Conservation (phyloP, 768 basidiomycete genomes). For the Phylloporus sp. region DNA sequence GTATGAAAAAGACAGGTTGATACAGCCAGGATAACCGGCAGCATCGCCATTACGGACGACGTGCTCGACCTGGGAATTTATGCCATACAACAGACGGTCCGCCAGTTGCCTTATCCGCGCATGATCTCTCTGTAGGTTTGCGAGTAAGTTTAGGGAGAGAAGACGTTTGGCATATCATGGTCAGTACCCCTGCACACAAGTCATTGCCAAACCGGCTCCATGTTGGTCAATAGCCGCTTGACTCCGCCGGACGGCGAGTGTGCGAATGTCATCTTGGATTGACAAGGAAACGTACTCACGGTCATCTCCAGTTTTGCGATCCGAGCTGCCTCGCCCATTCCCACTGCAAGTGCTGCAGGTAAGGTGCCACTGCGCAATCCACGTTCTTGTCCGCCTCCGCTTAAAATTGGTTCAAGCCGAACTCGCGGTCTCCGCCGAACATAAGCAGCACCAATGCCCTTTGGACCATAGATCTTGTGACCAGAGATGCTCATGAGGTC, state of each 20-base stretch:
- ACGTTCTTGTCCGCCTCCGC: slow-evolving; percentile 95
- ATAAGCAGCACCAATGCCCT: slow-evolving; percentile 92
- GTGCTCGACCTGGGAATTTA: slow-evolving; percentile 80
- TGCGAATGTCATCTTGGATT: slow-evolving; percentile 45
- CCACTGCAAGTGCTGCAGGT: slow-evolving; percentile 81
- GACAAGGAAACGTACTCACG: slow-evolving; percentile 50
- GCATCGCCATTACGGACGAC: slow-evolving; percentile 93
- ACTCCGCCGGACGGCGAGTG: slow-evolving; percentile 33
- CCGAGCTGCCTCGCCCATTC: slow-evolving; percentile 90
- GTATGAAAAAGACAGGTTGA: slow-evolving; percentile 93
- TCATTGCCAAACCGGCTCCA: slow-evolving; percentile 57
- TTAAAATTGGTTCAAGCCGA: slow-evolving; percentile 89
- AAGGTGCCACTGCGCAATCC: slow-evolving; percentile 94
- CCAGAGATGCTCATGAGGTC: slow-evolving; percentile 96
- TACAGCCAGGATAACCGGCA: slow-evolving; percentile 90
- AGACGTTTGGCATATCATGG: background rate
- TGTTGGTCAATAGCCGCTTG: slow-evolving; percentile 36
- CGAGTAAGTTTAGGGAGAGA: background rate
- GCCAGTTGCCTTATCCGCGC: slow-evolving; percentile 67
- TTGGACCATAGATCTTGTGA: slow-evolving; percentile 98
- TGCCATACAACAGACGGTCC: slow-evolving; percentile 72
- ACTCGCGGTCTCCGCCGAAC: slow-evolving; percentile 90
- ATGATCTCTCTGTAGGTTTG: slow-evolving; percentile 64
- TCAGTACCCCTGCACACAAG: slow-evolving; percentile 96
- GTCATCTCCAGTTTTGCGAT: slow-evolving; percentile 90